Evolutionary conservation across 371 early-diverging fungal genomes (phyloP).

Genomic region (Mortierella polycephala): DNA sequence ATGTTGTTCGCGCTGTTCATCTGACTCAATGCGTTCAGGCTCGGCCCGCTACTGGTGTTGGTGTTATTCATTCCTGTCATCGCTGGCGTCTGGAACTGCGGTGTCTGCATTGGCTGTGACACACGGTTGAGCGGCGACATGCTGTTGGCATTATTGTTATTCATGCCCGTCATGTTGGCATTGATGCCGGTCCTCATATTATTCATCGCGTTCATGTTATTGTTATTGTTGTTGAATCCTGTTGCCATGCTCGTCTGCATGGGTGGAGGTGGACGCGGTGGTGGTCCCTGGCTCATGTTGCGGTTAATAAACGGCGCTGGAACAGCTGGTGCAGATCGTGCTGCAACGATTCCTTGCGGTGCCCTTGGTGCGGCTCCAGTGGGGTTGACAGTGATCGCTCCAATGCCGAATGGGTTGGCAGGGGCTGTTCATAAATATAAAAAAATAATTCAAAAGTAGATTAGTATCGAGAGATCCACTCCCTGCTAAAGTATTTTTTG

Average conservation of each 20-base stretch:
- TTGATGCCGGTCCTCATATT: conserved; percentile 33
- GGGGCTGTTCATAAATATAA: conserved; percentile 48
- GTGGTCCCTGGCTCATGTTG: conserved; percentile 42
- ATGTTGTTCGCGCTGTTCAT: conserved; percentile 21
- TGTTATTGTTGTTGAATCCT: conserved; percentile 35
- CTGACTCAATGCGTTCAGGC: conserved; percentile 19
- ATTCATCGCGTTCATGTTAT: conserved; percentile 32
- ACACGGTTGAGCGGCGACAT: conserved; percentile 22
- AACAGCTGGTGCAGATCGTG: conserved; percentile 46
- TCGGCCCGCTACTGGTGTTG: conserved; percentile 13
- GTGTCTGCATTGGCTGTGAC: conserved; percentile 24
- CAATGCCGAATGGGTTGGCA: conserved; percentile 65
- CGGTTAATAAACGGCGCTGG: conserved; percentile 51
- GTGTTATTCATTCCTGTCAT: conserved; percentile 38
- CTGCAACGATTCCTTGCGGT: conserved; percentile 38
- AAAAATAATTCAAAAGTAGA: neutral
- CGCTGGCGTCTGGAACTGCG: conserved; percentile 46
- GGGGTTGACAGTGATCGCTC: conserved; percentile 48
- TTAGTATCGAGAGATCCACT: neutral
- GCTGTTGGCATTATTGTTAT: conserved; percentile 11
- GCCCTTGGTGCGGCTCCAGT: conserved; percentile 28
- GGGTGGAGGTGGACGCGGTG: conserved; percentile 46
- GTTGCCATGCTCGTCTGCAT: conserved; percentile 53
- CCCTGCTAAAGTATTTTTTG: too few species aligned
- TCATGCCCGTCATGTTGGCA: conserved; percentile 36